A percentile compares a stretch with the other conserved stretches of the same genome.
Evolutionary conservation across 2,329 filamentous ascomycete genomes (phyloP).

Genomic region (Clathrospora elynae): DNA sequence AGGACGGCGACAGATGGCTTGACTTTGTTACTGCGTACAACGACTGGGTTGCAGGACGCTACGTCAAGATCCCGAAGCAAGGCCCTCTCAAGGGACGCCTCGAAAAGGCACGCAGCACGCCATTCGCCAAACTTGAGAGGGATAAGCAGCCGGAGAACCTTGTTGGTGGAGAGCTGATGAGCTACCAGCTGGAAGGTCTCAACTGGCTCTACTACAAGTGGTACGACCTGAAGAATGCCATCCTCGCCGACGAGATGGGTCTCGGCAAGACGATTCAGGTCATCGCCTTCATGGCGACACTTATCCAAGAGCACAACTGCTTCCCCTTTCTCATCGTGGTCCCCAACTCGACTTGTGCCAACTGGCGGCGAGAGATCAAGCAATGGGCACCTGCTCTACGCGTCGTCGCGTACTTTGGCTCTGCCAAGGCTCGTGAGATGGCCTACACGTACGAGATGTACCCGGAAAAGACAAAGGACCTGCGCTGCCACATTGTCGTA

Average conservation of each 20-base stretch:
- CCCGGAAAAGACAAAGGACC: slow-evolving; percentile 64
- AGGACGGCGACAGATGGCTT: slow-evolving; percentile 71
- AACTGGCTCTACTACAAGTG: slow-evolving; percentile 97
- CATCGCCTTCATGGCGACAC: slow-evolving; percentile 76
- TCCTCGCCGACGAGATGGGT: slow-evolving; percentile 97
- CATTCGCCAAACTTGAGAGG: slow-evolving; percentile 72
- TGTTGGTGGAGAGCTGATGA: slow-evolving; percentile 82
- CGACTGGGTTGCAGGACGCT: slow-evolving; percentile 80
- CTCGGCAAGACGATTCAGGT: slow-evolving; percentile 97
- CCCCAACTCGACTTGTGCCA: slow-evolving; percentile 93
- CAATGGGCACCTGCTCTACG: slow-evolving; percentile 85
- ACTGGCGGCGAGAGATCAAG: slow-evolving; percentile 96
- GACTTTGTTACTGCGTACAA: slow-evolving; percentile 84
- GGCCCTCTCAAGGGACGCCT: slow-evolving; percentile 69
- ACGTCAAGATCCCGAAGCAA: slow-evolving; percentile 66
- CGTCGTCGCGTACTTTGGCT: slow-evolving; percentile 92
- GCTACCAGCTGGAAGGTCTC: slow-evolving; percentile 88
- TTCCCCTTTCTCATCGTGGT: slow-evolving; percentile 94
- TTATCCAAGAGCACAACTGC: slow-evolving; percentile 67
- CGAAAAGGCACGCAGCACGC: slow-evolving; percentile 65
- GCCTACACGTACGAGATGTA: slow-evolving; percentile 86
- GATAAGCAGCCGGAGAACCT: slow-evolving; percentile 74
- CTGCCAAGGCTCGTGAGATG: slow-evolving; percentile 72
- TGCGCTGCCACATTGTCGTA: slow-evolving; percentile 89
- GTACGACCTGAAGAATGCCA: slow-evolving; percentile 79